Conservation (phyloP, 176 grass and related monocot species). For the Tillandsia leiboldiana region DNA sequence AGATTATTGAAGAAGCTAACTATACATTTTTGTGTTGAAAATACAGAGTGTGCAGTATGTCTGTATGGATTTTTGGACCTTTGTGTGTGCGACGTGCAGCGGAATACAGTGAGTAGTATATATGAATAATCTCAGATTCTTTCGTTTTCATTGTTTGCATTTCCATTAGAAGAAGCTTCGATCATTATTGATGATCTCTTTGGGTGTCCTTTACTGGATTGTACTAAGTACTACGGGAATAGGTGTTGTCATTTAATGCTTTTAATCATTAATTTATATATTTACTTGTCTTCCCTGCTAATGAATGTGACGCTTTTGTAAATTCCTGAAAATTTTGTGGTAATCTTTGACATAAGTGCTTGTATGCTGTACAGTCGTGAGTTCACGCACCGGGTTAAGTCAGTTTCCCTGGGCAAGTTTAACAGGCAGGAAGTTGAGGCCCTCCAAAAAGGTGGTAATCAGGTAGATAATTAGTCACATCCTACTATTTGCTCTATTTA, state of each 20-base stretch:
- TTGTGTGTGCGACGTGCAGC: conserved; percentile 73
- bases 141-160: no score
- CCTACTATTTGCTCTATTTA: not conserved
- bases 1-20: no score
- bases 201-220: no score
- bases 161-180: no score
- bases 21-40: no score
- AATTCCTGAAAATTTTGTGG: not conserved
- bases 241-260: not conserved
- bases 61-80: conserved; percentile 96
- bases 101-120: conserved; percentile 75
- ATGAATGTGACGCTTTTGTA: not conserved
- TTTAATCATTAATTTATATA: not conserved
- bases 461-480: conserved; percentile 38
- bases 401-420: conserved; percentile 93
- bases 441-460: conserved; percentile 90
- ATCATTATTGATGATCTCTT: no score
- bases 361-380: conserved; percentile 48
- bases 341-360: conserved; percentile 9
- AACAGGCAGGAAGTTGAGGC: conserved; percentile 71
- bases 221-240: no score
- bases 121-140: no score
- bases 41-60: conserved; percentile 84
- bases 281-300: not conserved
- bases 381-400: conserved; percentile 96